Base-by-base conservation (phyloP, 2,329 filamentous ascomycete genomes). In the Scortechinia acanthostroma region DNA sequence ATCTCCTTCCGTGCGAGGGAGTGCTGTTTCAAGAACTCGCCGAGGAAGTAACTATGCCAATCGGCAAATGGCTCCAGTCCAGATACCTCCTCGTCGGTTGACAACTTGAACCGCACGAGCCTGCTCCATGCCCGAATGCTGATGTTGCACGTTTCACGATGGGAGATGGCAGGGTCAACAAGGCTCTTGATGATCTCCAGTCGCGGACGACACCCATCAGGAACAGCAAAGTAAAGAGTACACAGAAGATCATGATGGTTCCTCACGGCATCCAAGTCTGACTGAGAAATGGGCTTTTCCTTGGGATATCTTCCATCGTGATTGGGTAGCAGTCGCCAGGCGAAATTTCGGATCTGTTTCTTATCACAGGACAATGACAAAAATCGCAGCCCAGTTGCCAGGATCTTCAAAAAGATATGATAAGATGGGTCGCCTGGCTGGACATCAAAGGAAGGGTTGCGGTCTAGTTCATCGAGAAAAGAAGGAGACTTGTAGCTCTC, bases 181-280 rank as follows among this genome's bases (percentile, higher is more conserved):
- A 83, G 65, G 44, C 71, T 64, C 21, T 64, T 69, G 42, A 82
- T 66, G 4, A 69, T 61, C 44, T 71, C 64, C 3, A 79, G 50
- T 37, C 70, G 65, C 33, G 75, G 75, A n/a, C 77, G 66, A 52
- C 65, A 72, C 2, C 64, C 62, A 21, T 70, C 58, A 21, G 77
- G 76, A 28, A 73, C 71, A 35, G 69, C 70, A 64, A 69, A 80
- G 54, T 81, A 81, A 14, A 83, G 61, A 3, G 74, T 76, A 45
- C 72, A 76, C 0, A 83, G 64, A 15, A 83, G 62, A 52, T 82
- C 76, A 50, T 80, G 76, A 47, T 83, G 76, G 50, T 82, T 83
- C 42, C 76, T 69, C 42, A 82, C 59, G 1, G 77, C 75, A 44
- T 75, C 69, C 13, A 82, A 59, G 49, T 77, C 76, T 46, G 70